Percentiles rank a stretch among this genome's conserved stretches.
Evolutionary conservation across 2,329 filamentous ascomycete species (phyloP).

Genomic region (Aciculosporium take): DNA sequence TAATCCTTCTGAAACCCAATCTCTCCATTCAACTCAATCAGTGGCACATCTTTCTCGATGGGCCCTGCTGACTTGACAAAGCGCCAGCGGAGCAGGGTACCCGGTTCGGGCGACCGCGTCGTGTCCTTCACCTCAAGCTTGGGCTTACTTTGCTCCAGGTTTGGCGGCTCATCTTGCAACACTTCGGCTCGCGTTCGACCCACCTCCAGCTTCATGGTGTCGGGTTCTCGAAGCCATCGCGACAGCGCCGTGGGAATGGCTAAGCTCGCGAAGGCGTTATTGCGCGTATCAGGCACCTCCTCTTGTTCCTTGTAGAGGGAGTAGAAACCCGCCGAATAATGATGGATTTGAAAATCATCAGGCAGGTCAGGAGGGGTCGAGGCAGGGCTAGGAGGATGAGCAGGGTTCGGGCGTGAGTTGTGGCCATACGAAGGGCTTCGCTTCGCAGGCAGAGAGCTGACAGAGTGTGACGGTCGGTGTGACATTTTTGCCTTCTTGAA

Average conservation of each 20-base stretch:
- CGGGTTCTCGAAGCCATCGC: conserved; percentile 63
- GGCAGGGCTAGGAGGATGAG: conserved; percentile 57
- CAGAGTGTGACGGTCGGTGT: conserved; percentile 65
- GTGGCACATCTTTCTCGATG: conserved; percentile 42
- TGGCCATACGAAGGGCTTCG: conserved; percentile 53
- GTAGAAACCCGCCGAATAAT: conserved; percentile 63
- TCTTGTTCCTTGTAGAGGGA: conserved; percentile 54
- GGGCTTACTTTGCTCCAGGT: conserved; percentile 28
- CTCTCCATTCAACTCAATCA: conserved; percentile 63
- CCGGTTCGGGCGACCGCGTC: conserved; percentile 19
- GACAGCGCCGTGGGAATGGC: conserved; percentile 61
- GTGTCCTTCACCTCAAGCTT: conserved; percentile 37
- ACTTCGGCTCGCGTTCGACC: conserved; percentile 53
- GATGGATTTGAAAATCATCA: conserved; percentile 48
- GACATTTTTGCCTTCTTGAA: conserved; percentile 69
- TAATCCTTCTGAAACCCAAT: conserved; percentile 63
- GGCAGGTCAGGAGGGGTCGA: conserved; percentile 56
- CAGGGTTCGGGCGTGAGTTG: conserved; percentile 45
- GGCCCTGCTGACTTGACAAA: conserved; percentile 38
- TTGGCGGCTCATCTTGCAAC: conserved; percentile 41
- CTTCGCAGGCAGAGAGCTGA: conserved; percentile 52
- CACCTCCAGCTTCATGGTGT: conserved; percentile 52
- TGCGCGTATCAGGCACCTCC: conserved; percentile 44
- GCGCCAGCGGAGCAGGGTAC: conserved; percentile 49
- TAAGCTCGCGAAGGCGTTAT: conserved; percentile 67